Evolutionary conservation across 1,284 basidiomycete genomes (phyloP).

Genomic region (Rhodotorula sp.): DNA sequence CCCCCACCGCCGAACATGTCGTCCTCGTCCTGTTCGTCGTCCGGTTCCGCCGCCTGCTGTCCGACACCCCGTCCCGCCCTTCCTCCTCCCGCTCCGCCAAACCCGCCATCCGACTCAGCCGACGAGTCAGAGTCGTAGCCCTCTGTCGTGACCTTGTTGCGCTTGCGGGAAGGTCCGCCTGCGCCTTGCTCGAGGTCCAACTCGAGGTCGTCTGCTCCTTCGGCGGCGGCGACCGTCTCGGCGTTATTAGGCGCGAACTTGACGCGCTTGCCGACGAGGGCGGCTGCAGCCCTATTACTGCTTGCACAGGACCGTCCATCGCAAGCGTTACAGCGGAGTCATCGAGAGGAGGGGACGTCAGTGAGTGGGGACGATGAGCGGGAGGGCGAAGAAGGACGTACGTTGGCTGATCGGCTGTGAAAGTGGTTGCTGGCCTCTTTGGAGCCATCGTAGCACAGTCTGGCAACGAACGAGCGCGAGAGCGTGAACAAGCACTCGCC

Average conservation of each 20-base stretch:
- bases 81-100: conserved; percentile 30
- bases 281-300: conserved; percentile 15
- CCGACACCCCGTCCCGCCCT: conserved; percentile 12
- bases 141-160: conserved; percentile 32
- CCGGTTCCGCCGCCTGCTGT: conserved; percentile 36
- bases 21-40: conserved; percentile 56
- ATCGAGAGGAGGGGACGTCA: background rate
- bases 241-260: conserved; percentile 30
- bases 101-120: conserved; percentile 34
- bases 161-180: background rate
- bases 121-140: conserved; percentile 41
- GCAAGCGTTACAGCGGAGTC: background rate
- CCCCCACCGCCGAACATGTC: conserved; percentile 85
- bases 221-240: background rate
- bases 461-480: no score
- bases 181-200: conserved; percentile 33
- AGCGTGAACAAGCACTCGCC: no score
- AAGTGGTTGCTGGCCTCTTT: conserved; percentile 20
- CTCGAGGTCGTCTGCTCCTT: conserved; percentile 32
- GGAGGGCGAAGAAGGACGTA: background rate
- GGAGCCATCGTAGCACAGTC: conserved; percentile 3
- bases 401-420: conserved; percentile 15
- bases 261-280: conserved; percentile 29
- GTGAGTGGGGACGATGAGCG: background rate
- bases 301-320: background rate